A percentile compares a stretch with the other conserved stretches of the same genome.
Conservation (phyloP, 2,329 filamentous ascomycete species). For the Sclerotinia nivalis region DNA sequence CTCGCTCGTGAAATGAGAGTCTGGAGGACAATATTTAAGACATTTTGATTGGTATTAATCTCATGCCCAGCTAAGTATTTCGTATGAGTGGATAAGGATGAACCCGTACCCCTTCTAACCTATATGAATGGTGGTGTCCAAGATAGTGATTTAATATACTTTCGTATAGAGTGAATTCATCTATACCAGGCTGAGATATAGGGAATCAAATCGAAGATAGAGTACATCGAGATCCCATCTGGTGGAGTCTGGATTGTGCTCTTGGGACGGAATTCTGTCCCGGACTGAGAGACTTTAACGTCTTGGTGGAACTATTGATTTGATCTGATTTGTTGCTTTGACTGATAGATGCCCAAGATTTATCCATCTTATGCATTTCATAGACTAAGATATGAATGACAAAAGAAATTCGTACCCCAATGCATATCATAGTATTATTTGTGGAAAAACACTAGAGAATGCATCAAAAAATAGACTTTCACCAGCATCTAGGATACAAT, state of each 20-base stretch:
- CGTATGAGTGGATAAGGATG: not conserved
- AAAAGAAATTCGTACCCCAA: not conserved
- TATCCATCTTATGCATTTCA: not conserved
- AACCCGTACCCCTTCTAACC: not conserved
- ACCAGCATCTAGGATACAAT: not conserved
- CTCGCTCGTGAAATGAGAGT: too few relatives aligned
- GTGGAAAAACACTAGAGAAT: not conserved
- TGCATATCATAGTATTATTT: not conserved
- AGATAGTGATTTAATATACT: not conserved
- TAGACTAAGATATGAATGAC: not conserved
- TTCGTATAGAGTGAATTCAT: constrained; percentile 4
- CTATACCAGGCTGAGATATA: constrained; percentile 10
- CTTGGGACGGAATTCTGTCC: not conserved
- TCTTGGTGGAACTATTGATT: not conserved
- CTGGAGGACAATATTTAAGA: too few relatives aligned
- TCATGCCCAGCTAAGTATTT: not conserved
- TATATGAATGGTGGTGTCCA: not conserved
- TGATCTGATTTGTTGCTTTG: not conserved
- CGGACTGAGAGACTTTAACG: not conserved
- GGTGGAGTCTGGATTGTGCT: not conserved
- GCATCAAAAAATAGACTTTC: not conserved
- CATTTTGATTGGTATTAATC: too few relatives aligned
- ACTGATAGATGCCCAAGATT: not conserved
- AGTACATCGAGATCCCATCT: not conserved
- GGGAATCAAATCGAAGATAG: constrained; percentile 1